Evolutionary conservation across 768 basidiomycete species (phyloP), one percentile per base, ranked within the genome.

Genomic region (Termitomyces bulborhizus): DNA sequence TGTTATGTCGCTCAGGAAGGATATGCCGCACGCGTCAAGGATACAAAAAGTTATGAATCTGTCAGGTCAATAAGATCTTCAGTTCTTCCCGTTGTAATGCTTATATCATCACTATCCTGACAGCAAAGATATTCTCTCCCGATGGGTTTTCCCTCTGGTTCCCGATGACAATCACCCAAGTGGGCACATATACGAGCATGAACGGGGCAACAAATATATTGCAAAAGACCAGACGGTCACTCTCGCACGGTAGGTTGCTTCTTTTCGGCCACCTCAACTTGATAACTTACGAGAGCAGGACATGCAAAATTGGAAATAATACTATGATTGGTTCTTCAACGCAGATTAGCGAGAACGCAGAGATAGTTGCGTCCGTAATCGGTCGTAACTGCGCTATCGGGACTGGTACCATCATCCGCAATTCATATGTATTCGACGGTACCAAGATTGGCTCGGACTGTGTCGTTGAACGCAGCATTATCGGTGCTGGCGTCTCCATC

Each of bases 111-210:
- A 5, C 31, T 48, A n/a, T 46, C 37, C 18, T 54, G 26, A 11
- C 34, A 96, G 94, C 73, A 91, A 93, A 69, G 94, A 98, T 63
- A 92, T 99, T 47, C 71, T 98, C 31, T 83, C 92, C 43, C 78
- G 97, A 61, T 94, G 93, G 90, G 90, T 92, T 5, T 98, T 96
- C 73, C 97, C 97, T 1, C 75, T 98, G 8, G 93, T 94, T 4
- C 96, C 96, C 8, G 97, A 98, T 66, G 86, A 95, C 67, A 92
- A 94, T 69, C 83, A 94, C 62, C 93, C 93, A 2, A 81, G 86
- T 13, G 86, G 86, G 6, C 84, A 88, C 54, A 66, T 77, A 37
- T 98, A 98, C 66, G 91, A 96, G 65, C 85, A 94, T 64, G 79
- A 87, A 36, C 82, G 88, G 29, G 93, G 93, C 6, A 92, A 94